Base-by-base conservation (phyloP, 2,329 filamentous ascomycete species). In the Talaromyces funiculosus region DNA sequence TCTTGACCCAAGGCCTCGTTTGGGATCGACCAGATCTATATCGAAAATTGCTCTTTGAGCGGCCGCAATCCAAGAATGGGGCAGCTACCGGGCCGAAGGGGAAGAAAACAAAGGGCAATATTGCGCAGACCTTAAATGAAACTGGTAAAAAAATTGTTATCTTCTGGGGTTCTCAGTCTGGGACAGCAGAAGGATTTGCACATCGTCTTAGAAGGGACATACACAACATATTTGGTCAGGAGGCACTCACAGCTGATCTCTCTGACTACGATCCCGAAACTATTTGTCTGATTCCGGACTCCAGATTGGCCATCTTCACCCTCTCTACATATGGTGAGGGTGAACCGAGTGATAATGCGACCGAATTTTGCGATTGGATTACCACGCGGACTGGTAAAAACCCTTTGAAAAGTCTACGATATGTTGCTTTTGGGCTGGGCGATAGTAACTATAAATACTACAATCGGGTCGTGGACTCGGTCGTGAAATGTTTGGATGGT, bases 401-500 rank as follows among this genome's bases (percentile, higher is more conserved):
- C 10, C 62, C 54, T 10, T 56, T 74, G n/a, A 47, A 62, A 4
- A 70, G 67, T 51, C 62, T 79, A 20, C 66, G 68, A 26, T 79
- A 78, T 61, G 54, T 73, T n/a, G 75, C 75, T 6, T 73, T 80
- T 47, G 78, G 77, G 10, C 71, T 79, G 43, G 77, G 78, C 6
- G 79, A 80, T 66, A 77, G 72, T 64, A 79, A 78, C 63, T 79
- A 80, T 71, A 78, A 78, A 64, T 72, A 78, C 67, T 79, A 76
- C 67, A 80, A 79, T 62, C 69, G 69, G 35, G 35, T 37, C 35
- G 35, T 37, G 12, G 35, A 37, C 14, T 4, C 8, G 4, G 8
- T 31, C 4, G 29, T 4, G 35, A 37, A 37, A 14, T 37, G 4
- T 37, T 14, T 37, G 35, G 14, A 6, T 10, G 35, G 16, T 14